phyloP scores from a whole-genome alignment of 768 basidiomycete species.

The Suillus ampliporus region DNA sequence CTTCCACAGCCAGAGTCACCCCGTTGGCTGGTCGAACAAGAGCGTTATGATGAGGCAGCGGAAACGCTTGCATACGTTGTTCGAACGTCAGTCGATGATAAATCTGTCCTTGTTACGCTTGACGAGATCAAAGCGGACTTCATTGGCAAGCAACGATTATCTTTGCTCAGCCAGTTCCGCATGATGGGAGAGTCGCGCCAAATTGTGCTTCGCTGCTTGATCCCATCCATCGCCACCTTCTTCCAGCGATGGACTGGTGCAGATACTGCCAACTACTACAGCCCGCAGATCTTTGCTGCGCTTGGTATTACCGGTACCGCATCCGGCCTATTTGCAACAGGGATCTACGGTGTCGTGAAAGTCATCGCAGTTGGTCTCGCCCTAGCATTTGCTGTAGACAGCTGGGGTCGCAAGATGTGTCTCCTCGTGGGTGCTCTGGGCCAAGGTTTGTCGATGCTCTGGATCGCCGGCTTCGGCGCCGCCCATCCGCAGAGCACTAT shows the following conservation, averaged over 20 bases:
- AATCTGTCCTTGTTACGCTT: slow-evolving; percentile 41
- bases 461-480: slow-evolving; percentile 48
- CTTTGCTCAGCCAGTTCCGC: slow-evolving; percentile 42
- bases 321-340: slow-evolving; percentile 56
- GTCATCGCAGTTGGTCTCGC: slow-evolving; percentile 46
- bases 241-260: slow-evolving; percentile 58
- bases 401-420: slow-evolving; percentile 53
- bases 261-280: slow-evolving; percentile 61
- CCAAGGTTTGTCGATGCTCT: slow-evolving; percentile 53
- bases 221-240: slow-evolving; percentile 53
- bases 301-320: slow-evolving; percentile 52
- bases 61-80: slow-evolving; percentile 43
- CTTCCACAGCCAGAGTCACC: slow-evolving; percentile 60
- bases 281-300: slow-evolving; percentile 54
- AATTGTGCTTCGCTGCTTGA: slow-evolving; percentile 50
- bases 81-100: slow-evolving; percentile 39
- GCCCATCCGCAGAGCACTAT: slow-evolving; percentile 38
- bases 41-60: slow-evolving; percentile 47
- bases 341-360: slow-evolving; percentile 46
- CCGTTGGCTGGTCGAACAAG: slow-evolving; percentile 58
- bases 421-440: slow-evolving; percentile 55
- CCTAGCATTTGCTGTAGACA: slow-evolving; percentile 53
- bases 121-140: slow-evolving; percentile 57
- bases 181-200: slow-evolving; percentile 51
- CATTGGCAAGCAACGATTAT: slow-evolving; percentile 43